Conservation (phyloP, 129 eudicot genomes). For the Lonicera japonica region DNA sequence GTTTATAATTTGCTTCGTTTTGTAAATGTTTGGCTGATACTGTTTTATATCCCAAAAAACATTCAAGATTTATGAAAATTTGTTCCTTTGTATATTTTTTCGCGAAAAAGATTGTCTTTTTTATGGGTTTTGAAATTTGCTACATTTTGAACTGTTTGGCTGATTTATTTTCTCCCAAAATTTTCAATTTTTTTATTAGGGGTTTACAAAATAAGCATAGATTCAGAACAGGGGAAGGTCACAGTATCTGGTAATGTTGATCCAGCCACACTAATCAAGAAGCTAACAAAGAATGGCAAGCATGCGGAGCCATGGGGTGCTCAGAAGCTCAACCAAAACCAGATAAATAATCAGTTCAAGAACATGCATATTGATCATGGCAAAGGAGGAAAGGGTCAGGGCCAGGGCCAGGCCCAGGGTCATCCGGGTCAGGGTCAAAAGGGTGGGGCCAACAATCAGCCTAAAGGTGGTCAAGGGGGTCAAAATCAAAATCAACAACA, state of each 20-base stretch:
- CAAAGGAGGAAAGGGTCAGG: constrained; percentile 21
- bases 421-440: constrained; percentile 3
- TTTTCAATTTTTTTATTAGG: constrained; percentile 15
- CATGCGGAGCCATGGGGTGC: constrained; percentile 46
- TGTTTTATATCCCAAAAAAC: too few species aligned
- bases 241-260: constrained; percentile 31
- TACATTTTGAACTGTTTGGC: not conserved
- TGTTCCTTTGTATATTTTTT: not conserved
- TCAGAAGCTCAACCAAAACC: constrained; percentile 21
- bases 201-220: constrained; percentile 21
- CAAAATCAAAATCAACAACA: constrained; percentile 19
- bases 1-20: too few species aligned
- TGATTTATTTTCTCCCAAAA: not conserved
- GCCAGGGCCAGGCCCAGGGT: constrained; percentile 13
- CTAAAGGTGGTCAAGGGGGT: constrained; percentile 23
- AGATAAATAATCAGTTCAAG: constrained; percentile 40
- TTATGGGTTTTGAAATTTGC: too few species aligned
- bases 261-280: constrained; percentile 26
- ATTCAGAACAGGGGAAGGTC: constrained; percentile 34
- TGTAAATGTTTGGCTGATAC: not conserved
- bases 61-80: not conserved
- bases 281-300: constrained; percentile 32
- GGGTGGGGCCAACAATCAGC: constrained; percentile 1
- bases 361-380: constrained; percentile 38
- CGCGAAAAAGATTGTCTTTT: too few species aligned